These are phyloP conservation scores for Anthracocystis walkeri DNA, from an alignment of 1,284 basidiomycete species.

Conservation along the genomic window DNA sequence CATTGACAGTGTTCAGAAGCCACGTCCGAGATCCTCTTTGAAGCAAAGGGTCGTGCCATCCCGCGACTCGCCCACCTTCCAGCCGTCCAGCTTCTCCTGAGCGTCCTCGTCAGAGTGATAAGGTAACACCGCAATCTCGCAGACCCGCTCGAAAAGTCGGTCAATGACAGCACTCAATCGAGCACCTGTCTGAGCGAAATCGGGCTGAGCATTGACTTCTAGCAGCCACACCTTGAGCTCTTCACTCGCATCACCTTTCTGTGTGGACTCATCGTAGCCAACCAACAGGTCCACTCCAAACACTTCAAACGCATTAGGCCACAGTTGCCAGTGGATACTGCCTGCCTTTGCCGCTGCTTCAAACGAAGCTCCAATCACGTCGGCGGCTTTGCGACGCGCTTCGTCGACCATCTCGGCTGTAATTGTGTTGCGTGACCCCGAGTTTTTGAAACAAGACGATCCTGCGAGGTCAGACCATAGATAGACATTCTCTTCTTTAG, in stretches of 20 bases:
- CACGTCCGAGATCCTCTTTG: constrained; percentile 45
- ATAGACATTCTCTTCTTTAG: constrained; percentile 60
- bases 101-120: constrained; percentile 24
- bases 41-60: constrained; percentile 58
- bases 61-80: constrained; percentile 53
- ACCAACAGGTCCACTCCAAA: constrained; percentile 93
- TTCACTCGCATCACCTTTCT: background rate
- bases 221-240: constrained; percentile 79
- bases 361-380: constrained; percentile 81
- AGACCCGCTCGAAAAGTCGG: constrained; percentile 76
- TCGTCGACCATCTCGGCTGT: constrained; percentile 71
- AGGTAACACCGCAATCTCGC: constrained; percentile 60
- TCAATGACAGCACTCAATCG: constrained; percentile 82
- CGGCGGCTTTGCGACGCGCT: constrained; percentile 35
- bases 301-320: constrained; percentile 92
- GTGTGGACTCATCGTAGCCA: constrained; percentile 69
- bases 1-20: constrained; percentile 19
- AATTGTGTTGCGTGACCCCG: constrained; percentile 1
- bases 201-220: constrained; percentile 94
- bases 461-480: constrained; percentile 64
- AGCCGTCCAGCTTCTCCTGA: constrained; percentile 5
- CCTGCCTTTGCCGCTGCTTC: constrained; percentile 81
- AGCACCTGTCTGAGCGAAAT: constrained; percentile 92
- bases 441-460: constrained; percentile 70
- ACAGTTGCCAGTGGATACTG: constrained; percentile 87